These are phyloP conservation scores for Brettanomyces bruxellensis DNA, from an alignment of 805 yeast species.

Conservation along the genomic window DNA sequence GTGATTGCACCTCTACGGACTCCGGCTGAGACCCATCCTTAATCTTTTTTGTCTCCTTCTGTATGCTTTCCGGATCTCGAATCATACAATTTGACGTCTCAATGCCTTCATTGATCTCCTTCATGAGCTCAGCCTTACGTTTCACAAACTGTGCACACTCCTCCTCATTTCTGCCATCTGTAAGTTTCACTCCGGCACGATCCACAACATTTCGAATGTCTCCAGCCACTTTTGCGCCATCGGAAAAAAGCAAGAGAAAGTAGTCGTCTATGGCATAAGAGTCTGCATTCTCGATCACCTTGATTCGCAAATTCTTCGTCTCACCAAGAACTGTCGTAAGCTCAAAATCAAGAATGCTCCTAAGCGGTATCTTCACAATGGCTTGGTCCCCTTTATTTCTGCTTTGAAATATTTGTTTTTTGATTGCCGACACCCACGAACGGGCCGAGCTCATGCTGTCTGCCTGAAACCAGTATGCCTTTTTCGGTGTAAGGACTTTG, in stretches of 20 bases:
- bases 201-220: constrained; percentile 33
- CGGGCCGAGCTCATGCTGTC: constrained; percentile 68
- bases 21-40: too few species aligned
- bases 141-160: constrained; percentile 15
- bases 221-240: constrained; percentile 34
- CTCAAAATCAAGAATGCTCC: constrained; percentile 54
- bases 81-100: constrained; percentile 13
- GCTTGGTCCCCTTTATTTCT: constrained; percentile 66
- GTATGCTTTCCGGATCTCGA: too few species aligned
- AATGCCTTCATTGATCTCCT: constrained; percentile 17
- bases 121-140: constrained; percentile 17
- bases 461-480: constrained; percentile 57
- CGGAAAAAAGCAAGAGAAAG: constrained; percentile 56
- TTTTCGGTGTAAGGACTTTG: constrained; percentile 46
- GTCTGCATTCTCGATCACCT: constrained; percentile 47
- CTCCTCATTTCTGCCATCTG: constrained; percentile 12
- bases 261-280: constrained; percentile 58
- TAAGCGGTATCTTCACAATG: constrained; percentile 66
- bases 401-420: constrained; percentile 68
- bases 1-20: too few species aligned
- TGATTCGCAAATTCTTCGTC: constrained; percentile 49
- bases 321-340: constrained; percentile 45
- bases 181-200: constrained; percentile 20
- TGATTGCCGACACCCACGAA: constrained; percentile 69
- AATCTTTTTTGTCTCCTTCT: too few species aligned